Conservation (phyloP, 2,329 filamentous ascomycete species). For the Colletotrichum neosansevieriae region DNA sequence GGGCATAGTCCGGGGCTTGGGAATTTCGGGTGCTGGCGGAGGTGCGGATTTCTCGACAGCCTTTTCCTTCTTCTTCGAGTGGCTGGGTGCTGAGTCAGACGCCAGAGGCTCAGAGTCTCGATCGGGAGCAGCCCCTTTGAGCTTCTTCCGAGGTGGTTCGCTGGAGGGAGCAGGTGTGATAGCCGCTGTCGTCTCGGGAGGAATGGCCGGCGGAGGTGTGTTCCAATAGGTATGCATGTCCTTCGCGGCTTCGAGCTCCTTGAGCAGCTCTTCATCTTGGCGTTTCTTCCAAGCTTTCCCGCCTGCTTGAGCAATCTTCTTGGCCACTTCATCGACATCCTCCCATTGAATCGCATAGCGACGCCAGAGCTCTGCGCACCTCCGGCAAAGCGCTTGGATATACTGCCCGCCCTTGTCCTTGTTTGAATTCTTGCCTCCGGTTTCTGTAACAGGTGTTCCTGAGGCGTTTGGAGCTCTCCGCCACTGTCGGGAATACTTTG, state of each 20-base stretch:
- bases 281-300: slow-evolving; percentile 88
- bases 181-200: slow-evolving; percentile 47
- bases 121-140: slow-evolving; percentile 65
- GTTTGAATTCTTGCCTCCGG: slow-evolving; percentile 71
- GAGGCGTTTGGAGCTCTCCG: slow-evolving; percentile 84
- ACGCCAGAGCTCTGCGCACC: slow-evolving; percentile 94
- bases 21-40: slow-evolving; percentile 78
- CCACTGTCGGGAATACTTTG: slow-evolving; percentile 88
- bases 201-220: slow-evolving; percentile 48
- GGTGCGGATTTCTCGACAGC: slow-evolving; percentile 70
- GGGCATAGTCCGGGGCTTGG: slow-evolving; percentile 81
- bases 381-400: slow-evolving; percentile 86
- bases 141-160: slow-evolving; percentile 75
- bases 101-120: slow-evolving; percentile 61
- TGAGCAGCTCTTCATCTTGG: slow-evolving; percentile 90
- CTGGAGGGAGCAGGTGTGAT: slow-evolving; percentile 47
- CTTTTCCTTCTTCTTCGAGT: slow-evolving; percentile 71
- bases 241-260: slow-evolving; percentile 75
- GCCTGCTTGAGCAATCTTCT: slow-evolving; percentile 84
- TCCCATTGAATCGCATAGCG: slow-evolving; percentile 97
- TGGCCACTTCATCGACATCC: slow-evolving; percentile 89
- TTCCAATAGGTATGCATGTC: slow-evolving; percentile 66
- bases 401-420: slow-evolving; percentile 84
- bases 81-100: slow-evolving; percentile 56
- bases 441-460: slow-evolving; percentile 76